phyloP scores from a whole-genome alignment of 495 filamentous ascomycete genomes.

The Acidiella bohemica region DNA sequence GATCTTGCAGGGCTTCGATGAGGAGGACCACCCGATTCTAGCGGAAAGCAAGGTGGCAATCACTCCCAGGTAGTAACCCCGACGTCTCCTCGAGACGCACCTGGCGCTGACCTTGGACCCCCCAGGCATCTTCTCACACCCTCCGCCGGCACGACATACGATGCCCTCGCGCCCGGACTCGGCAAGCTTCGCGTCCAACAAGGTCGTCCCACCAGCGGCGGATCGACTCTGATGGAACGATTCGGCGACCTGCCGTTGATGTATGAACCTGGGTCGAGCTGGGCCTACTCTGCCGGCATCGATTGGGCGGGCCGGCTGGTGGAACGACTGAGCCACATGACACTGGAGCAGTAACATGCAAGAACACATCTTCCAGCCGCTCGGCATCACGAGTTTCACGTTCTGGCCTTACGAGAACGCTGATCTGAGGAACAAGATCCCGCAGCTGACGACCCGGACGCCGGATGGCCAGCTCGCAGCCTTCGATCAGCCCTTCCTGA shows the following conservation, averaged over 20 bases:
- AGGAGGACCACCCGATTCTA: conserved; percentile 13
- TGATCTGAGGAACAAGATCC: conserved; percentile 11
- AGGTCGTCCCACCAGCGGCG: background rate
- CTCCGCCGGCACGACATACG: conserved; percentile 16
- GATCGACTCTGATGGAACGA: conserved; percentile 3
- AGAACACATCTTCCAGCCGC: conserved; percentile 32
- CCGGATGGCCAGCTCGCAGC: conserved; percentile 16
- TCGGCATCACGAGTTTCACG: conserved; percentile 33
- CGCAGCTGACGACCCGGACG: conserved; percentile 9
- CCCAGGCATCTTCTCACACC: conserved; percentile 20
- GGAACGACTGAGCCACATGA: conserved; percentile 16
- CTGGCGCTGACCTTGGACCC: background rate
- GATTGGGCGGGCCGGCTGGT: conserved; percentile 14
- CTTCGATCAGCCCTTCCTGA: conserved; percentile 20
- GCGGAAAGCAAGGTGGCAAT: conserved; percentile 9
- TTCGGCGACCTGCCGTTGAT: conserved; percentile 23
- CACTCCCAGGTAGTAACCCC: conserved; percentile 13
- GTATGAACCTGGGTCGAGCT: conserved; percentile 26
- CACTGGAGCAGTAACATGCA: conserved; percentile 36
- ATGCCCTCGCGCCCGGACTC: conserved; percentile 3
- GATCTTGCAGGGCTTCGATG: conserved; percentile 20
- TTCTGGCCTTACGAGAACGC: conserved; percentile 27
- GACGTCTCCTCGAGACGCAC: background rate
- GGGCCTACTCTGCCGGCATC: conserved; percentile 20
- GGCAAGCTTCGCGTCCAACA: conserved; percentile 3